Evolutionary conservation across 1,284 basidiomycete genomes (phyloP), one percentile per base, ranked within the genome.

Genomic region (Malassezia sympodialis): DNA sequence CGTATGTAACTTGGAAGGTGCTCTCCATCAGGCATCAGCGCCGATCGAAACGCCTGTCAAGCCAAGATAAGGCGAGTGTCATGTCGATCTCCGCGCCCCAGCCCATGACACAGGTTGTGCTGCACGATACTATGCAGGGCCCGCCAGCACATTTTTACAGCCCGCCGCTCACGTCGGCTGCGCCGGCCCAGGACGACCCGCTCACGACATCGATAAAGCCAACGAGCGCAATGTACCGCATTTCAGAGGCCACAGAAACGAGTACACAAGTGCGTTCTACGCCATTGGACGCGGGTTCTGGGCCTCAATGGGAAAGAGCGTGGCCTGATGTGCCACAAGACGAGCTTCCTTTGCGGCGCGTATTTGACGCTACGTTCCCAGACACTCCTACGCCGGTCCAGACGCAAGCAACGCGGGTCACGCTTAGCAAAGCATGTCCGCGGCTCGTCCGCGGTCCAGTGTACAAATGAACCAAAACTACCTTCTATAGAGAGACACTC

Each of bases 201-300:
- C 14, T 23, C 11, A 19, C 14, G 11, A 27, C 32, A 8, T 21
- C 32, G 8, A 11, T n/a, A 12, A 2, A 3, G 3, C 28, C 19
- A 21, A 17, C 12, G 11, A 24, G 8, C 15, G 44, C 44, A 14
- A 12, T 56, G 14, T 51, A 35, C 49, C 54, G 54, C 12, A 56
- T 56, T 43, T 46, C 54, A 2, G 54, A 56, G 45, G 37, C 10
- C 17, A 28, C 35, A 23, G 54, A 56, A 24, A 32, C 51, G 11
- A 37, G 39, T 17, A 6, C 12, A 27, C 28, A 5, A 34, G 23
- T 10, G 32, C 37, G 15, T 6, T 2, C 37, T 21, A 39, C 17
- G 8, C 32, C 14, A 5, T 14, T 15, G 2, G 32, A 34, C n/a
- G 14, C n/a, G 32, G 32, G 12, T 11, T 7, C 28, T 10, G 28